These are phyloP conservation scores for Heracleum sosnowskyi DNA, from an alignment of 129 eudicot species.

Conservation along the genomic window DNA sequence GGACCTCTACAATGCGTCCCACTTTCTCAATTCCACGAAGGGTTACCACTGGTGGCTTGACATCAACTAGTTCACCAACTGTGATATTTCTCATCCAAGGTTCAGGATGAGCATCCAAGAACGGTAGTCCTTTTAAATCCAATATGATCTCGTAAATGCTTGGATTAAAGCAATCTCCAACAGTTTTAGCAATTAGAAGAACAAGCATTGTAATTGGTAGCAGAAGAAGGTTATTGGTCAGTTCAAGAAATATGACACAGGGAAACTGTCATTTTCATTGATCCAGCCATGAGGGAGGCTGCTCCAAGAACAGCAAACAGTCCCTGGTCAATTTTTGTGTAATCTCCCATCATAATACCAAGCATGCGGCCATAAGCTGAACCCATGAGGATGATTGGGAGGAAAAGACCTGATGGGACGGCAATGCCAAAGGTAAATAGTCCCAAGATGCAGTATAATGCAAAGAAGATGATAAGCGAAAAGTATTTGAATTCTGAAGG, in stretches of 20 bases:
- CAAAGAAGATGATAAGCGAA: conserved; percentile 62
- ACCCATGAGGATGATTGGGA: conserved; percentile 87
- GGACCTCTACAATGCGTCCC: conserved; percentile 61
- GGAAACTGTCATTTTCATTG: conserved; percentile 98
- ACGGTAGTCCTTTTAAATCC: conserved; percentile 81
- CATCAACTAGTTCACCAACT: conserved; percentile 75
- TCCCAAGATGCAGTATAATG: conserved; percentile 66
- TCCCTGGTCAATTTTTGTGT: conserved; percentile 72
- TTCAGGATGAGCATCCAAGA: conserved; percentile 69
- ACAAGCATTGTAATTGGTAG: conserved; percentile 84
- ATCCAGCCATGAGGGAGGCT: conserved; percentile 92
- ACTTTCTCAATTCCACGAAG: conserved; percentile 82
- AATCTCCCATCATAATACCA: conserved; percentile 61
- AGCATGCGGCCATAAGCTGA: conserved; percentile 84
- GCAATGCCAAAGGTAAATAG: conserved; percentile 89
- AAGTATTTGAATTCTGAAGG: conserved; percentile 38
- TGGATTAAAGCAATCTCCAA: conserved; percentile 79
- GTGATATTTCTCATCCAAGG: conserved; percentile 91
- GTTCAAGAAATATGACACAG: conserved; percentile 88
- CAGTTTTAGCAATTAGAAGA: conserved; percentile 79
- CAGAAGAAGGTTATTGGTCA: conserved; percentile 81
- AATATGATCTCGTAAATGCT: conserved; percentile 84
- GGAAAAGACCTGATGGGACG: conserved; percentile 92
- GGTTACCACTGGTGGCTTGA: conserved; percentile 55
- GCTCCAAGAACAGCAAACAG: conserved; percentile 84